Evolutionary conservation across 2,329 filamentous ascomycete genomes (phyloP).

Genomic region (Phyllachora maydis): DNA sequence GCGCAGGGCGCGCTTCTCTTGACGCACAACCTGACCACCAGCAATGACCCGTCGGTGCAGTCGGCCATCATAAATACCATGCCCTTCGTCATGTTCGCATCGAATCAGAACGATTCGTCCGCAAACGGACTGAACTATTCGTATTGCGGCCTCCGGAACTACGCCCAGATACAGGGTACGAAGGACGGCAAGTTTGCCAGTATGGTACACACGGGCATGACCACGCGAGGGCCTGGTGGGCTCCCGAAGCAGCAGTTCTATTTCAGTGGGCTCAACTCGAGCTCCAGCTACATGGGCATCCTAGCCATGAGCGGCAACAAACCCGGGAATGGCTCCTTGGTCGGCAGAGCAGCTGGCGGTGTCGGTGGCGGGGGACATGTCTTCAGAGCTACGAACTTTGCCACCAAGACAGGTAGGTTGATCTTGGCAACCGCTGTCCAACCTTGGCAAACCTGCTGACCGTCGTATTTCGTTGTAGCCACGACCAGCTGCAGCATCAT

Average conservation of each 20-base stretch:
- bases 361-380: conserved; percentile 58
- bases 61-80: conserved; percentile 30
- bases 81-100: conserved; percentile 62
- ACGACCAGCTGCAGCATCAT: conserved; percentile 76
- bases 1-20: conserved; percentile 57
- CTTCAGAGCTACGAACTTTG: conserved; percentile 51
- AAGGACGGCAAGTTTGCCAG: conserved; percentile 25
- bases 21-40: conserved; percentile 49
- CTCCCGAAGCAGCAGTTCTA: conserved; percentile 79
- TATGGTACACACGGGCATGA: conserved; percentile 42
- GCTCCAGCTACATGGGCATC: conserved; percentile 51
- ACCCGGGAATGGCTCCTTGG: too few relatives aligned
- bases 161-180: conserved; percentile 40
- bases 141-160: conserved; percentile 56
- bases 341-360: conserved; percentile 18
- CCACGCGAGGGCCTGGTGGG: conserved; percentile 40
- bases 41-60: conserved; percentile 26
- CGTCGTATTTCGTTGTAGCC: background rate
- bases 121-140: conserved; percentile 57
- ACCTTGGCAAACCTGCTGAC: background rate
- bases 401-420: conserved; percentile 51
- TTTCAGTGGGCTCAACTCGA: conserved; percentile 51
- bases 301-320: conserved; percentile 38
- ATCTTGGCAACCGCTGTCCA: background rate
- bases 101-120: conserved; percentile 33